phyloP scores from a whole-genome alignment of 768 basidiomycete genomes.

The Coprinopsis marcescibilis region DNA sequence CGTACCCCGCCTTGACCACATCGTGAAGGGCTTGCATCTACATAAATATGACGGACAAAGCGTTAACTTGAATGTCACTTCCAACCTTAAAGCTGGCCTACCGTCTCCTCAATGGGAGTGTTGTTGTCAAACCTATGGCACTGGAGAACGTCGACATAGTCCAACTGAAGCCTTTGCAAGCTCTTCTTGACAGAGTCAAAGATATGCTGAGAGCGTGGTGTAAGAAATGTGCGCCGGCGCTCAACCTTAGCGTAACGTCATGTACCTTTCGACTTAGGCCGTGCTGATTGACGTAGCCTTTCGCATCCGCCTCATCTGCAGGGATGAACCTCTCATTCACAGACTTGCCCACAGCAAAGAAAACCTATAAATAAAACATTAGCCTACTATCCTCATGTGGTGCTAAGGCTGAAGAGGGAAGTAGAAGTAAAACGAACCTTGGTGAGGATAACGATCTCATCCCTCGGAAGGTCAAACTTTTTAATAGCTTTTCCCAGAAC shows the following conservation, averaged over 20 bases:
- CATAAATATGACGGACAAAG: neutral
- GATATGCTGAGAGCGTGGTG: constrained; percentile 47
- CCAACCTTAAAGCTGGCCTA: constrained; percentile 13
- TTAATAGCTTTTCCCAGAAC: constrained; percentile 72
- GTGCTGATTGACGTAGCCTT: constrained; percentile 52
- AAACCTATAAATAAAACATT: constrained; percentile 30
- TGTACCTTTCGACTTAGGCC: constrained; percentile 34
- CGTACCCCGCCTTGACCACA: constrained; percentile 59
- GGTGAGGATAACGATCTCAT: constrained; percentile 73
- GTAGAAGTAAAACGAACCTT: constrained; percentile 39
- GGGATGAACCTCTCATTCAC: constrained; percentile 6
- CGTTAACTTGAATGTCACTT: neutral
- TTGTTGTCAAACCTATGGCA: constrained; percentile 57
- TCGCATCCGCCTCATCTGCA: constrained; percentile 23
- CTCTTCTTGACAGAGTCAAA: constrained; percentile 62
- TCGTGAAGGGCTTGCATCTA: constrained; percentile 68
- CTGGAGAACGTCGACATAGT: constrained; percentile 74
- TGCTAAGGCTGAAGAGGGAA: neutral
- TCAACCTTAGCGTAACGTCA: neutral
- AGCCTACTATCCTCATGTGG: no score
- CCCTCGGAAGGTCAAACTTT: constrained; percentile 58
- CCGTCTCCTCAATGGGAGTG: constrained; percentile 55
- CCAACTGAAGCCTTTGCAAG: constrained; percentile 62
- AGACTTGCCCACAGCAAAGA: constrained; percentile 24
- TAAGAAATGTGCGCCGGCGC: constrained; percentile 13